Conservation (phyloP, 164 flowering plant species). For the Liquidambar formosana region DNA sequence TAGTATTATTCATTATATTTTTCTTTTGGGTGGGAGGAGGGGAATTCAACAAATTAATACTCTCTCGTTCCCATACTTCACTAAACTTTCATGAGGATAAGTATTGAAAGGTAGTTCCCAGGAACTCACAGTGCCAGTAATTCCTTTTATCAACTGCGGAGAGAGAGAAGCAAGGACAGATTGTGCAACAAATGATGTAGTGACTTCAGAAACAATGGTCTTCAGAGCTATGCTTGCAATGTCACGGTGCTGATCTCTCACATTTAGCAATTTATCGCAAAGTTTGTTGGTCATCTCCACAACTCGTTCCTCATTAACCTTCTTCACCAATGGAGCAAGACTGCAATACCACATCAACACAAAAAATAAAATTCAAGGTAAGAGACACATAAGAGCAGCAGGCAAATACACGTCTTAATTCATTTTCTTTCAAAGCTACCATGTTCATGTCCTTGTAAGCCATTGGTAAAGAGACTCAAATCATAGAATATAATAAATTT, state of each 20-base stretch:
- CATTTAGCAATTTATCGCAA: slow-evolving; percentile 73
- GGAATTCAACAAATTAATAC: background rate
- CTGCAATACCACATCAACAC: slow-evolving; percentile 37
- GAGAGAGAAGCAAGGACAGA: slow-evolving; percentile 62
- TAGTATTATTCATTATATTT: too few relatives aligned
- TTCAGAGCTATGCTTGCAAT: slow-evolving; percentile 93
- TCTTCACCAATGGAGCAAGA: slow-evolving; percentile 94
- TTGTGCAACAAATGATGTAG: slow-evolving; percentile 57
- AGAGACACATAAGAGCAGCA: too few relatives aligned
- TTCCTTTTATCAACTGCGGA: slow-evolving; percentile 71
- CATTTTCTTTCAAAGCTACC: too few relatives aligned
- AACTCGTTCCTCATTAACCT: slow-evolving; percentile 70
- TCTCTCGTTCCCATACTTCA: background rate
- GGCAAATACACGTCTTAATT: too few relatives aligned
- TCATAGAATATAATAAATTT: too few relatives aligned
- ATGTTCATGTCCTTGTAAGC: too few relatives aligned
- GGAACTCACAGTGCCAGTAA: slow-evolving; percentile 68
- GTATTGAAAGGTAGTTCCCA: background rate
- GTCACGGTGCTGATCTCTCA: slow-evolving; percentile 92
- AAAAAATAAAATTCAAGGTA: background rate
- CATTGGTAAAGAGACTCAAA: too few relatives aligned
- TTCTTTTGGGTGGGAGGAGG: too few relatives aligned
- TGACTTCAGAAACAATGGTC: slow-evolving; percentile 83
- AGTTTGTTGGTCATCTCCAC: slow-evolving; percentile 83
- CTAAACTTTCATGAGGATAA: background rate